Conservation (phyloP, 2,329 filamentous ascomycete genomes). For the Apiospora aurea region DNA sequence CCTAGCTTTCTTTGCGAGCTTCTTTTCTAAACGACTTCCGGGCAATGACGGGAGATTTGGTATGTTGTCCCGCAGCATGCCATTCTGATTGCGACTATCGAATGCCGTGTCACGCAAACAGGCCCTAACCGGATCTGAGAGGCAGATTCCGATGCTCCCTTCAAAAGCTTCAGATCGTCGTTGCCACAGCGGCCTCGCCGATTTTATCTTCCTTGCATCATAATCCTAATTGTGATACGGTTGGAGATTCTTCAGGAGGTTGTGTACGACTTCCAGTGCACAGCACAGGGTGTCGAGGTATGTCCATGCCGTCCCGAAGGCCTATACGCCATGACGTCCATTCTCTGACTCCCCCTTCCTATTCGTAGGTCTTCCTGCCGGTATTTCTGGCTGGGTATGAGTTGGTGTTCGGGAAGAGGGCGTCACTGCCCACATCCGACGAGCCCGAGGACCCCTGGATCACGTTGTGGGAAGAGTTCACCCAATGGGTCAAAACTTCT, state of each 20-base stretch:
- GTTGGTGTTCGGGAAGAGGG: conserved; percentile 47
- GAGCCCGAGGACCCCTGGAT: conserved; percentile 55
- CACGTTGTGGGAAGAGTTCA: conserved; percentile 55
- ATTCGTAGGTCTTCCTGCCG: conserved; percentile 53
- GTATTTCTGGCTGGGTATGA: conserved; percentile 54
- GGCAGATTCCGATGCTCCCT: conserved; percentile 40
- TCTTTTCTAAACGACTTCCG: conserved; percentile 54
- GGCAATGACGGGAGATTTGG: conserved; percentile 56
- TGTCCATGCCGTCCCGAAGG: conserved; percentile 20
- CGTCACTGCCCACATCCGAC: conserved; percentile 45
- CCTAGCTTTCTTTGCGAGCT: conserved; percentile 50
- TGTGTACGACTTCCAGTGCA: conserved; percentile 57
- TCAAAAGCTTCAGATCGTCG: conserved; percentile 45
- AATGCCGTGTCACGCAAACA: background rate
- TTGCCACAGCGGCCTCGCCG: conserved; percentile 55
- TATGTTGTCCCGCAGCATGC: conserved; percentile 29
- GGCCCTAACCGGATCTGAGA: background rate
- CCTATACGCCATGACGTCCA: background rate
- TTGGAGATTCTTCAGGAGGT: conserved; percentile 57
- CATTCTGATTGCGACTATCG: too few species aligned
- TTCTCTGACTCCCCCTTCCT: conserved; percentile 1
- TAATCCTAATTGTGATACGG: conserved; percentile 53
- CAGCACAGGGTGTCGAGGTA: conserved; percentile 57
- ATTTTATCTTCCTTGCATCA: conserved; percentile 52
- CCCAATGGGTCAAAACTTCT: conserved; percentile 54